These are phyloP conservation scores for Cutaneotrichosporon cutaneum DNA, from an alignment of 1,284 basidiomycete genomes.

Conservation along the genomic window DNA sequence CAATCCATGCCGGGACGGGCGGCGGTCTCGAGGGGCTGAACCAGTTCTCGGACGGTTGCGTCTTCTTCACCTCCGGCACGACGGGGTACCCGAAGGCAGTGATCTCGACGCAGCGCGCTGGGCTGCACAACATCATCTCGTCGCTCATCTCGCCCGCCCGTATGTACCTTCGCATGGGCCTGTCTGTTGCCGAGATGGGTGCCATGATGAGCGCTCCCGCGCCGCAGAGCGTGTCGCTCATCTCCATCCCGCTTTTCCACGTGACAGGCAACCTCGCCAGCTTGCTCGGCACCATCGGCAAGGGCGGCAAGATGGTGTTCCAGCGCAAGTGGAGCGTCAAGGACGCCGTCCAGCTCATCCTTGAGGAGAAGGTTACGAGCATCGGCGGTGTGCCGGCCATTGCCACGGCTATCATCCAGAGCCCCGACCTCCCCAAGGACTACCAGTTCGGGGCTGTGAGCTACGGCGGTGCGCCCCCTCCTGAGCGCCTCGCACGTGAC, in stretches of 20 bases:
- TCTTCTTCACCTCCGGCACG: constrained; percentile 41
- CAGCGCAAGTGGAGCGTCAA: constrained; percentile 39
- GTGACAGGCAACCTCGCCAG: constrained; percentile 47
- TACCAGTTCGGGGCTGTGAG: constrained; percentile 37
- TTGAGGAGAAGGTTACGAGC: constrained; percentile 37
- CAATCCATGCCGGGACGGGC: not conserved
- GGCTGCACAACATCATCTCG: constrained; percentile 18
- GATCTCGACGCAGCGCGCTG: constrained; percentile 39
- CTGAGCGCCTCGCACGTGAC: constrained; percentile 37
- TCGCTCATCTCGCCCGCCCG: not conserved
- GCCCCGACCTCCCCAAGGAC: constrained; percentile 31
- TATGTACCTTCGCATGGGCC: not conserved
- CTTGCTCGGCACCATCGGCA: constrained; percentile 38
- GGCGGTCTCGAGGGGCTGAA: constrained; percentile 27
- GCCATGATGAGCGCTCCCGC: not conserved
- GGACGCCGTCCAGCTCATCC: constrained; percentile 38
- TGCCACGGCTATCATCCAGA: constrained; percentile 38
- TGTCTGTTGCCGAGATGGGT: not conserved
- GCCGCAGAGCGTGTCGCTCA: constrained; percentile 17
- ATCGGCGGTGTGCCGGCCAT: constrained; percentile 49
- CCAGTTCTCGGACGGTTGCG: constrained; percentile 43
- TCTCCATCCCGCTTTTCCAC: constrained; percentile 49
- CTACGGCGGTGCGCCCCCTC: constrained; percentile 48
- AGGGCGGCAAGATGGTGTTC: constrained; percentile 42
- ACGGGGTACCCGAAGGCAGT: constrained; percentile 39